Conservation (phyloP, 1,139 yeast species). For the Hemisphaericaspora subhashii region DNA sequence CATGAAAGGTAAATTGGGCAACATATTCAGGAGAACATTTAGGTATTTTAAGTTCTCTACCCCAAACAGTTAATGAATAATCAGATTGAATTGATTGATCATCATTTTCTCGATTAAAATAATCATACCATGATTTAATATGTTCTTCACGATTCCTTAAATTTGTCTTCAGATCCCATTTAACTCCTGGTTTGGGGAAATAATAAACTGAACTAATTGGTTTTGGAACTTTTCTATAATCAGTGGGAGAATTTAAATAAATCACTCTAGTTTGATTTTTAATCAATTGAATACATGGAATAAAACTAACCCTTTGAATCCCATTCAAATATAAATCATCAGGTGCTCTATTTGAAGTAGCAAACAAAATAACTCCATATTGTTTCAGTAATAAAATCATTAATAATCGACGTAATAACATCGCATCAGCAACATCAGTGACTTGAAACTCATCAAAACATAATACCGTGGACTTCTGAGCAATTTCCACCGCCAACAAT, state of each 20-base stretch:
- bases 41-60: slow-evolving; percentile 77
- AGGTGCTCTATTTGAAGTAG: slow-evolving; percentile 94
- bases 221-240: slow-evolving; percentile 84
- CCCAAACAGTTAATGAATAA: slow-evolving; percentile 73
- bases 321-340: slow-evolving; percentile 92
- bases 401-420: slow-evolving; percentile 79
- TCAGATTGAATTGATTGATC: slow-evolving; percentile 30
- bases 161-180: slow-evolving; percentile 53
- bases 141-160: slow-evolving; percentile 60
- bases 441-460: slow-evolving; percentile 97
- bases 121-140: slow-evolving; percentile 72
- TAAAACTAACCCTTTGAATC: slow-evolving; percentile 83
- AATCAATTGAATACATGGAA: slow-evolving; percentile 85
- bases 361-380: slow-evolving; percentile 83
- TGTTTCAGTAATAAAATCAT: slow-evolving; percentile 60
- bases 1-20: slow-evolving; percentile 84
- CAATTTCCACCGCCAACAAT: slow-evolving; percentile 77
- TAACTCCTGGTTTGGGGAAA: slow-evolving; percentile 65
- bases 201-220: slow-evolving; percentile 83
- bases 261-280: slow-evolving; percentile 75
- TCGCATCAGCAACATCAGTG: slow-evolving; percentile 97
- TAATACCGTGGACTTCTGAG: slow-evolving; percentile 70
- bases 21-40: slow-evolving; percentile 72
- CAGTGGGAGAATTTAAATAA: slow-evolving; percentile 85
- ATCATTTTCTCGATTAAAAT: slow-evolving; percentile 54